Conservation (phyloP, 2,329 filamentous ascomycete species). For the Pyricularia grisea region DNA sequence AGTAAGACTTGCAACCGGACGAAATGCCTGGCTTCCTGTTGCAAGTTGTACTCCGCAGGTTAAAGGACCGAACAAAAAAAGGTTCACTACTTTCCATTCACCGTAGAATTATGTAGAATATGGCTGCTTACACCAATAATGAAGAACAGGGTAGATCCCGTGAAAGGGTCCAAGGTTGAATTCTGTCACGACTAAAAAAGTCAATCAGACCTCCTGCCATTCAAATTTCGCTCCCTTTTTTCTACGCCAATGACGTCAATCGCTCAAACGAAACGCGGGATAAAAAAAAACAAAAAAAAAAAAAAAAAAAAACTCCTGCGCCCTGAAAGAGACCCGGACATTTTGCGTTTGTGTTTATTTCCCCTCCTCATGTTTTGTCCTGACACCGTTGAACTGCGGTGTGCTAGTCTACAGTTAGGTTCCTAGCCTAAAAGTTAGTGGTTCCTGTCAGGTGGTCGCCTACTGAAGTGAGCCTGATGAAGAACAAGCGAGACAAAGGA, state of each 20-base stretch:
- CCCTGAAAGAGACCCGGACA: too few species aligned
- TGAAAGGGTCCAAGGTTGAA: background rate
- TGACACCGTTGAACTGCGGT: background rate
- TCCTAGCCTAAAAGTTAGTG: background rate
- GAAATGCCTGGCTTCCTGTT: background rate
- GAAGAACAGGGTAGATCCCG: background rate
- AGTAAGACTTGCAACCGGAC: background rate
- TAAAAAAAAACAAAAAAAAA: too few species aligned
- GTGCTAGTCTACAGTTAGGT: background rate
- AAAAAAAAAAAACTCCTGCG: too few species aligned
- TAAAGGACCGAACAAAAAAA: too few species aligned
- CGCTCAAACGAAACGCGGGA: background rate
- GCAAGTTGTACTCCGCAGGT: too few species aligned
- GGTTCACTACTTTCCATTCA: background rate
- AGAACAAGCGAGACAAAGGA: background rate
- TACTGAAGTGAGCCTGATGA: background rate
- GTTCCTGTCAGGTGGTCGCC: background rate
- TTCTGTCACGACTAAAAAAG: background rate
- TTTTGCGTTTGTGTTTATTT: too few species aligned
- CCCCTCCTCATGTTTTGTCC: too few species aligned
- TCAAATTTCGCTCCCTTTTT: background rate
- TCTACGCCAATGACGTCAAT: background rate
- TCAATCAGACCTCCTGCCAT: background rate
- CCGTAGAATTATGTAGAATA: background rate
- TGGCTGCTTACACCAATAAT: background rate